These are phyloP conservation scores for Thyridium curvatum DNA, from an alignment of 2,329 filamentous ascomycete genomes.

Conservation along the genomic window DNA sequence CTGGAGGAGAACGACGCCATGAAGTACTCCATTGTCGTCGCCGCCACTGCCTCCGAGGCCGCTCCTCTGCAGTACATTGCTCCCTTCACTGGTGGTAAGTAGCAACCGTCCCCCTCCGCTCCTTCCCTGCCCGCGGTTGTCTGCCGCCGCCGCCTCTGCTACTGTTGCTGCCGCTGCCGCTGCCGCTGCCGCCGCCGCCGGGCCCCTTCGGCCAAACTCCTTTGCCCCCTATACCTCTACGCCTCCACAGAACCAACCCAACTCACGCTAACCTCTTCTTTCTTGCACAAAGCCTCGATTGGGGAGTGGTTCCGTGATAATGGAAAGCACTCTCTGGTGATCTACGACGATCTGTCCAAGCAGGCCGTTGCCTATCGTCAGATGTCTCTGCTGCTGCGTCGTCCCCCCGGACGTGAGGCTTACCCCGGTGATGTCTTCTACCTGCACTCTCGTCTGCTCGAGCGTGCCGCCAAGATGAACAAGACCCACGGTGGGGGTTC, in stretches of 20 bases:
- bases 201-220: no score
- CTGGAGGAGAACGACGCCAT: conserved; percentile 99
- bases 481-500: conserved; percentile 84
- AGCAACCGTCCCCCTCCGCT: neutral
- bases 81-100: conserved; percentile 69
- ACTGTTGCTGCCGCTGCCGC: no score
- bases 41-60: conserved; percentile 95
- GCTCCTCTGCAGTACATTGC: conserved; percentile 91
- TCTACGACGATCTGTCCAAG: conserved; percentile 96
- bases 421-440: conserved; percentile 99
- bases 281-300: no score
- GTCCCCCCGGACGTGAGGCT: conserved; percentile 97
- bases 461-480: conserved; percentile 99
- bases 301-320: conserved; percentile 76
- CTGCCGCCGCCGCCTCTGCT: no score
- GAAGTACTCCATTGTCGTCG: conserved; percentile 94
- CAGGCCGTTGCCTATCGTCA: conserved; percentile 97
- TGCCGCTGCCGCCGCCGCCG: no score
- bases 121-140: neutral
- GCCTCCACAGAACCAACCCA: no score
- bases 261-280: no score
- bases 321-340: conserved; percentile 81
- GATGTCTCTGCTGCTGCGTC: conserved; percentile 96
- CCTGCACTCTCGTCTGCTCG: conserved; percentile 96
- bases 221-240: no score